Conservation (phyloP, 2,329 filamentous ascomycete genomes). For the Aspergillus transmontanensis region DNA sequence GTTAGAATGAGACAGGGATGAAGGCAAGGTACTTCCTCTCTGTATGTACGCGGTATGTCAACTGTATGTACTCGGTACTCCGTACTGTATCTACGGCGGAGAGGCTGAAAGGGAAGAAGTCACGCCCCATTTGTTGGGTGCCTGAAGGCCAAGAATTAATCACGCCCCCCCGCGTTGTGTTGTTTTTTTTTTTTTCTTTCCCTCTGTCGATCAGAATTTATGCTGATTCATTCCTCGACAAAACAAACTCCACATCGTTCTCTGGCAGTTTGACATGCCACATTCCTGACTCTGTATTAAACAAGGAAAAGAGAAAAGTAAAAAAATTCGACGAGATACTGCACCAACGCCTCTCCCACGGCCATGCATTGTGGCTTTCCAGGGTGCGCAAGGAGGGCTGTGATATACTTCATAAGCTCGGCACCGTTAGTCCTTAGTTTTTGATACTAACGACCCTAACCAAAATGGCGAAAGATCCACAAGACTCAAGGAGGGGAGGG, state of each 20-base stretch:
- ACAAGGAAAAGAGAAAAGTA: neutral
- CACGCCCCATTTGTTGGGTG: neutral
- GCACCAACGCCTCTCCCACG: neutral
- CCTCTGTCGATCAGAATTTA: neutral
- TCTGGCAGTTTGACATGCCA: neutral
- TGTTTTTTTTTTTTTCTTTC: neutral
- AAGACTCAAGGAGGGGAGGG: neutral
- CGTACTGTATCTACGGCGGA: neutral
- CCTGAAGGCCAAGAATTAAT: neutral
- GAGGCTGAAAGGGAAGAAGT: neutral
- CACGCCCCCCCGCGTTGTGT: neutral
- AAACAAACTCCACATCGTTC: neutral
- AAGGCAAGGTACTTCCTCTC: neutral
- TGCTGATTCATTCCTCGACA: neutral
- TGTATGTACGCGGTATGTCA: neutral
- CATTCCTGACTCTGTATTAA: neutral
- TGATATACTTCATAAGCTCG: conserved; percentile 10
- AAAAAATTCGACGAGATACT: neutral
- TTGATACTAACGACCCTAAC: conserved; percentile 5
- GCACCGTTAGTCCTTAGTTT: conserved; percentile 11
- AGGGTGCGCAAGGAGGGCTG: neutral
- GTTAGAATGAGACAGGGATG: neutral
- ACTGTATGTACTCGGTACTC: neutral
- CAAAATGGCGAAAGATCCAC: conserved; percentile 5
- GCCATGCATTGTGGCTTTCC: neutral